Percentiles rank a stretch among this genome's conserved stretches.
phyloP scores from a whole-genome alignment of 2,329 filamentous ascomycete species.

The Paecilomyces dactylethromorphus region DNA sequence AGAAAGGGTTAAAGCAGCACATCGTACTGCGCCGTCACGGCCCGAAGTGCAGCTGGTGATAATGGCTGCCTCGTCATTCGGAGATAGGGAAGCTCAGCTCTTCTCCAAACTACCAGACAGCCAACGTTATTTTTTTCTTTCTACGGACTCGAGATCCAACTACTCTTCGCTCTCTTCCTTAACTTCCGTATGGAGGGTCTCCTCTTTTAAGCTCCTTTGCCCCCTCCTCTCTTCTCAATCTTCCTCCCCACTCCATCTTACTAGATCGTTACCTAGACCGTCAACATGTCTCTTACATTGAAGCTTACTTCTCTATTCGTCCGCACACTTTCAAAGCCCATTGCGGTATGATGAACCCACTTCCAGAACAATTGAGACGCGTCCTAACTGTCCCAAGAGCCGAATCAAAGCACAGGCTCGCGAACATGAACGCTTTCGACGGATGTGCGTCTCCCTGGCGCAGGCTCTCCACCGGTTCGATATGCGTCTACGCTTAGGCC shows the following conservation, averaged over 20 bases:
- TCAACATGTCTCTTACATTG: conserved; percentile 56
- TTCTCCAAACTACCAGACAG: not conserved
- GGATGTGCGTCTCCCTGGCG: conserved; percentile 55
- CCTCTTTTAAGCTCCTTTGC: not conserved
- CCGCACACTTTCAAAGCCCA: conserved; percentile 61
- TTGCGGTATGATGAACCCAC: conserved; percentile 47
- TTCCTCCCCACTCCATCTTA: not conserved
- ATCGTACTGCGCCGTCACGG: not conserved
- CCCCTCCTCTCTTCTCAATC: not conserved
- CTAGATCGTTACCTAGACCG: not conserved
- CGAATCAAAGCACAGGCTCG: conserved; percentile 61
- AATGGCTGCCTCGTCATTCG: not conserved
- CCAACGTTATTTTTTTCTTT: not conserved
- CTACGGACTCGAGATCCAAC: not conserved
- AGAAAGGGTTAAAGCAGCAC: not conserved
- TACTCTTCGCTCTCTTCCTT: not conserved
- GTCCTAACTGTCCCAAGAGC: conserved; percentile 44
- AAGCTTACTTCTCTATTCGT: conserved; percentile 61
- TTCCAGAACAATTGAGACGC: not conserved
- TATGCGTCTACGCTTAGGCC: conserved; percentile 61
- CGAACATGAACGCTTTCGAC: conserved; percentile 61
- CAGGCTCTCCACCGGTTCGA: conserved; percentile 60
- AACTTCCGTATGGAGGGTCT: not conserved
- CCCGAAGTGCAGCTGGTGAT: not conserved
- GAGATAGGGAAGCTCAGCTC: not conserved